Base-by-base conservation (phyloP, 768 basidiomycete genomes). In the Postia placenta region DNA sequence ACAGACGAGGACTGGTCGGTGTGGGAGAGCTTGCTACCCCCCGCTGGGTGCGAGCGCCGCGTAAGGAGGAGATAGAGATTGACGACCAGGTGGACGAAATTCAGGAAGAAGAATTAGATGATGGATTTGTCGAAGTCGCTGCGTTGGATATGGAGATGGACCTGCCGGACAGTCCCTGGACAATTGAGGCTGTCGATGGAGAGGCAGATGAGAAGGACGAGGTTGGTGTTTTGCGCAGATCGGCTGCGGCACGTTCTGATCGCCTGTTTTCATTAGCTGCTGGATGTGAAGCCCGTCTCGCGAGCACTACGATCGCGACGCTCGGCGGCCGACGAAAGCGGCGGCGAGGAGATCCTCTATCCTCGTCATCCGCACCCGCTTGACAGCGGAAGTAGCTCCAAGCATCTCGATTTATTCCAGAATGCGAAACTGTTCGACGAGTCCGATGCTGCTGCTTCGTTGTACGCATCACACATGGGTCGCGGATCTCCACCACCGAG, bases 21-120 rank as follows among this genome's bases (percentile, higher is more conserved):
- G 88, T 98, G 4, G 96, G 96, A 30, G 96, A 99, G 68, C 79
- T 98, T 26, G 74, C 92, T 17, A 99, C 96, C n/a, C 96, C 96
- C 42, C 80, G 93, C 52, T 99, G 93, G 94, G 77, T 78, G 51
- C 79, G 78, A 61, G 64, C 69, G 24, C 74, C 76, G 42, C 66
- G 70, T 28, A 64, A 66, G 45, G 56, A 62, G 42, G 64, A 61
- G 26, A 58, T 61, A 15, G 61, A 67, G 49, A 33, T 60, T 38
- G 56, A 68, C 49, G 56, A 74, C 65, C 45, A 57, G 64, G 48
- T 72, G 65, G 45, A 65, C 57, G 51, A 66, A 62, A 27, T 57
- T 52, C 50, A 65, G 54, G 56, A 69, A 33, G 67, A 70, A 43
- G 64, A 69, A 33, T 53, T 45, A 14, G 60, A 48, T 9, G 50